phyloP scores from a whole-genome alignment of 2,329 filamentous ascomycete genomes.

The Pseudogymnoascus sp. region DNA sequence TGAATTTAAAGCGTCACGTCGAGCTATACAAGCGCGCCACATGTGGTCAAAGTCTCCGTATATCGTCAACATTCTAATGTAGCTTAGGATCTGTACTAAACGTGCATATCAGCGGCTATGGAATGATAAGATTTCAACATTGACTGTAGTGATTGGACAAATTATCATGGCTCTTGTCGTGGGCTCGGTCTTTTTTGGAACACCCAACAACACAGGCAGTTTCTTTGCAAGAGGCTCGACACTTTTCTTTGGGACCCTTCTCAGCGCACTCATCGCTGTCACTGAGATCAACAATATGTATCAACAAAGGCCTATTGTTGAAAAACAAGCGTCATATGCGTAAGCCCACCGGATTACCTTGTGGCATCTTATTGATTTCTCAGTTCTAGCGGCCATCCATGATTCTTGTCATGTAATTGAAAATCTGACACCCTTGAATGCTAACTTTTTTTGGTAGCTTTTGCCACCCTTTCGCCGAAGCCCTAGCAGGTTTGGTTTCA shows the following conservation, averaged over 20 bases:
- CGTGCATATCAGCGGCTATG: slow-evolving; percentile 61
- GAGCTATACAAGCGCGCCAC: slow-evolving; percentile 40
- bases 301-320: slow-evolving; percentile 40
- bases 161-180: slow-evolving; percentile 55
- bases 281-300: slow-evolving; percentile 57
- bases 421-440: not conserved
- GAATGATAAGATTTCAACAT: slow-evolving; percentile 56
- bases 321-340: slow-evolving; percentile 41
- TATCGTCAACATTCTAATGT: slow-evolving; percentile 44
- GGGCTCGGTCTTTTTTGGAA: slow-evolving; percentile 63
- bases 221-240: slow-evolving; percentile 59
- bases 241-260: slow-evolving; percentile 58
- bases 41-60: slow-evolving; percentile 35
- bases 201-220: slow-evolving; percentile 49
- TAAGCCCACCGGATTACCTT: slow-evolving; percentile 30
- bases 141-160: slow-evolving; percentile 59
- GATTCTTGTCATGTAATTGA: slow-evolving; percentile 16
- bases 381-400: slow-evolving; percentile 14
- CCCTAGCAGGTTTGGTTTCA: slow-evolving; percentile 46
- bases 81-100: slow-evolving; percentile 50
- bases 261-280: slow-evolving; percentile 57
- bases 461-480: slow-evolving; percentile 48
- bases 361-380: too few relatives aligned
- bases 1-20: slow-evolving; percentile 47
- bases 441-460: slow-evolving; percentile 18